Evolutionary conservation across 2,329 filamentous ascomycete genomes (phyloP), one percentile per base, ranked within the genome.

Genomic region (Scedosporium boydii): DNA sequence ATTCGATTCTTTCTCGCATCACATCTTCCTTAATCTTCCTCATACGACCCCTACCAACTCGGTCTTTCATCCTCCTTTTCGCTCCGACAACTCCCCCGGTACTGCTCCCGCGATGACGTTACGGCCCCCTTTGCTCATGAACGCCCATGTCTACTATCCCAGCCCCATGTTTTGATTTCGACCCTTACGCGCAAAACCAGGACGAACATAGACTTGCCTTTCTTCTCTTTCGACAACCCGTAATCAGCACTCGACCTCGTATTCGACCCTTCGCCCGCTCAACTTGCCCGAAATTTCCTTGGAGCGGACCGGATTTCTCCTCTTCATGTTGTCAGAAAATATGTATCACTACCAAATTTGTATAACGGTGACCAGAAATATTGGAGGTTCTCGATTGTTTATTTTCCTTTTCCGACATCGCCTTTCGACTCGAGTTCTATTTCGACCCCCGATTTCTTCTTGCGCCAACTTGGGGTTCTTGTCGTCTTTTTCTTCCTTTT

Each of bases 21-120:
- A 7, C 44, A 48, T 21, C 44, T 21, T 48, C 51, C 51, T 18
- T 26, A 14, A 23, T 23, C 21, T 23, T 55, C 51, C 27, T 23
- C 21, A 14, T 55, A 7, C 51, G 18, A 23, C 5, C 23, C 38
- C 26, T 56, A 34, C 27, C 23, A 23, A 6, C 23, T 27, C 18
- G 7, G 10, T 9, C 51, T 55, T 55, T 55, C 51, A 55, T 23
- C 21, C 51, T 23, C 23, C 21, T 55, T 55, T 23, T 55, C 51
- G 34, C 10, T 38, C 34, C 34, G 34, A 38, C 34, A 38, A 38
- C 34, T 38, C 34, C 34, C 34, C 34, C 34, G 18, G 51, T 23
- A 23, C 18, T 55, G 7, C 51, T 55, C 51, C 51, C 10, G 51
- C 44, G 44, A 60, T 51, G 44, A 60, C 44, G 59, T 60, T 60